Conservation (phyloP, 2,329 filamentous ascomycete genomes). For the Aspergillus brunneoviolaceus region DNA sequence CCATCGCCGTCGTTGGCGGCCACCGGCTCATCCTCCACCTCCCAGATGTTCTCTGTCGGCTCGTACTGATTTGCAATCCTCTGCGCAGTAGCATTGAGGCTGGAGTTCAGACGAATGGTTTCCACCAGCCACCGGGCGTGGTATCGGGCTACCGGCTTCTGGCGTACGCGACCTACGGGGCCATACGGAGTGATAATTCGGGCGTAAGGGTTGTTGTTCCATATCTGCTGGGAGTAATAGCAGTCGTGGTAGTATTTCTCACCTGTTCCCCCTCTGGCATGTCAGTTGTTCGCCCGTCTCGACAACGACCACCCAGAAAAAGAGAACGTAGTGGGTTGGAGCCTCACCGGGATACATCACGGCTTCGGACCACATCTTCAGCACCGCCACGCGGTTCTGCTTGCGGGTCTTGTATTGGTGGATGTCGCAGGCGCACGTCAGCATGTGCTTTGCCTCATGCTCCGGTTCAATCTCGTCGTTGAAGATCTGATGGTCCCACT, state of each 20-base stretch:
- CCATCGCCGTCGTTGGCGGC: neutral
- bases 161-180: neutral
- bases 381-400: neutral
- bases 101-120: neutral
- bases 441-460: neutral
- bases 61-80: neutral
- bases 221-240: neutral
- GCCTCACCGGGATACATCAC: constrained; percentile 7
- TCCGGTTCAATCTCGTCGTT: constrained; percentile 10
- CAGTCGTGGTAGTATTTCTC: constrained; percentile 7
- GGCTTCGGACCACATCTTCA: constrained; percentile 7
- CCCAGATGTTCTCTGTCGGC: constrained; percentile 4
- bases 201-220: neutral
- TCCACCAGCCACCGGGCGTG: neutral
- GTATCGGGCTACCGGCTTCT: neutral
- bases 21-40: neutral
- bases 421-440: neutral
- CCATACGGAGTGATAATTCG: neutral
- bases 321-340: neutral
- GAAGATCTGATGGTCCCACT: neutral
- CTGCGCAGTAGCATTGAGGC: constrained; percentile 1
- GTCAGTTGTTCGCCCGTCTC: neutral
- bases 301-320: no score
- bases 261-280: neutral
- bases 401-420: neutral